phyloP scores from a whole-genome alignment of 139 green algal species.

The Tetraselmis chui region DNA sequence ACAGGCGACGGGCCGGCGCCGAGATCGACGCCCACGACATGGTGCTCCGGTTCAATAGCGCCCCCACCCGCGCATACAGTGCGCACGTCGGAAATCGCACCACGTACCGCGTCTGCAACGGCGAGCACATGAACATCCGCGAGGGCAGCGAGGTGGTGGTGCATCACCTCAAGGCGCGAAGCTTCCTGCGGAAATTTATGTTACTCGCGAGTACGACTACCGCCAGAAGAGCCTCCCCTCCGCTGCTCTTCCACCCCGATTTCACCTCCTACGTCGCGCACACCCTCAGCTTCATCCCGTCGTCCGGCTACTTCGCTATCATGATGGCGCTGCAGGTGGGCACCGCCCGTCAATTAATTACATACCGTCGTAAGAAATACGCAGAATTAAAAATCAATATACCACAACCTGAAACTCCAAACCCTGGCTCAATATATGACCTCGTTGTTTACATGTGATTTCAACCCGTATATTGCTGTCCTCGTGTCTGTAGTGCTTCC shows the following conservation, averaged over 20 bases:
- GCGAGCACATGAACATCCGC: conserved; percentile 8
- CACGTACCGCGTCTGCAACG: conserved; percentile 9
- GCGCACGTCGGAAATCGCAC: conserved; percentile 5
- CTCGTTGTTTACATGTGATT: no score
- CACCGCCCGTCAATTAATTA: no score
- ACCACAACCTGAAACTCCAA: no score
- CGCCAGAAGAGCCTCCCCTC: background rate
- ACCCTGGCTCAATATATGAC: no score
- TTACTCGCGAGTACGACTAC: conserved; percentile 3
- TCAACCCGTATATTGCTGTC: no score
- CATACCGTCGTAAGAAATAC: no score
- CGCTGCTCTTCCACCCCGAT: conserved; percentile 8
- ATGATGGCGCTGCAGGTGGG: background rate
- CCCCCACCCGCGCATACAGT: background rate
- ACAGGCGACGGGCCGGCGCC: background rate
- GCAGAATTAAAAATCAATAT: no score
- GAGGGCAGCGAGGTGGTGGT: conserved; percentile 10
- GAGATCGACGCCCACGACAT: conserved; percentile 5
- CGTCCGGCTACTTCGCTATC: background rate
- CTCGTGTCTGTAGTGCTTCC: no score
- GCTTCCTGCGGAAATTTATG: conserved; percentile 15
- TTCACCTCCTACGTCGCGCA: conserved; percentile 16
- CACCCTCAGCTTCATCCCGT: conserved; percentile 12
- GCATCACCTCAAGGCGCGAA: conserved; percentile 5
- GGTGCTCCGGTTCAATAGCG: conserved; percentile 12